phyloP scores from a whole-genome alignment of 345 rosid species.

The Brassica incana region DNA sequence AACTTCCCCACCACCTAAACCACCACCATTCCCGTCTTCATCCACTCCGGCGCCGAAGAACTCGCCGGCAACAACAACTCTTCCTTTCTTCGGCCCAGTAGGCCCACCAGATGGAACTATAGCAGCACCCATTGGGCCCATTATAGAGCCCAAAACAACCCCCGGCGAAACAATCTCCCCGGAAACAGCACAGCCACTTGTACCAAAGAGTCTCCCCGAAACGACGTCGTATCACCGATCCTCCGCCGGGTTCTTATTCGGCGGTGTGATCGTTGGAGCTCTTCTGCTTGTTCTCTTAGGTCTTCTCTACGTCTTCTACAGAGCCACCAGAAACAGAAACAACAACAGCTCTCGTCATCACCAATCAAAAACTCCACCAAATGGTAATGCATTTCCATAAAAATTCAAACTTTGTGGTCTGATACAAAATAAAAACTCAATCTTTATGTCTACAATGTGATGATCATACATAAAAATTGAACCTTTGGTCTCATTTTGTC shows the following conservation, averaged over 20 bases:
- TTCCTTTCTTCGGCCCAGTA: conserved; percentile 35
- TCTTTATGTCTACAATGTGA: neutral
- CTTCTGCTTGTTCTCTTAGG: conserved; percentile 37
- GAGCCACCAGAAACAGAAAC: conserved; percentile 37
- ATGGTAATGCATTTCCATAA: conserved; percentile 8
- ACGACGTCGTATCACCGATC: conserved; percentile 38
- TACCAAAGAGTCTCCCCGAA: conserved; percentile 36
- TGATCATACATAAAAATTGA: neutral
- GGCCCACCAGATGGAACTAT: conserved; percentile 21
- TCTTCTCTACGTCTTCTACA: conserved; percentile 37
- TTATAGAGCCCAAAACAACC: conserved; percentile 26
- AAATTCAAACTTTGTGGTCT: neutral
- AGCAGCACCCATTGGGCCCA: conserved; percentile 17
- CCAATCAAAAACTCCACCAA: conserved; percentile 19
- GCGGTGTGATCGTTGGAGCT: conserved; percentile 32
- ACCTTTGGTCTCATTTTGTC: neutral
- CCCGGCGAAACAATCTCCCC: conserved; percentile 22
- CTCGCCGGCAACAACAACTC: conserved; percentile 29
- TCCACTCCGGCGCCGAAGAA: conserved; percentile 28
- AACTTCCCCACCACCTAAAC: conserved; percentile 23
- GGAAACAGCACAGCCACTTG: conserved; percentile 27
- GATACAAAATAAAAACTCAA: neutral
- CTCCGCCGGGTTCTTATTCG: conserved; percentile 32
- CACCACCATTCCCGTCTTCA: conserved; percentile 30
- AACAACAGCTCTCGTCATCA: conserved; percentile 11